phyloP scores from a whole-genome alignment of 257 asterid species.

The Avicennia marina region DNA sequence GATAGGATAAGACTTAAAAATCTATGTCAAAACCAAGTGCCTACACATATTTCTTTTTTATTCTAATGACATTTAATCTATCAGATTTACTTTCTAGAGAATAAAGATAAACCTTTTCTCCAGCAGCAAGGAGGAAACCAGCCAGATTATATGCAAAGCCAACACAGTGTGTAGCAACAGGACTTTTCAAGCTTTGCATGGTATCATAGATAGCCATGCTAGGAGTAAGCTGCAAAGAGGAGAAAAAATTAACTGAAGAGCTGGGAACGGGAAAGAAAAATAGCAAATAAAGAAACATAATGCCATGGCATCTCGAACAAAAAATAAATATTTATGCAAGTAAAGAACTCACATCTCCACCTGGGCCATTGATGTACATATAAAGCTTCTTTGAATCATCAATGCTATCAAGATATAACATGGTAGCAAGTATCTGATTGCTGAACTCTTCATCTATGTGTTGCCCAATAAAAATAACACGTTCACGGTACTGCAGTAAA shows the following conservation, averaged over 20 bases:
- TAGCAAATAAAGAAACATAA: neutral
- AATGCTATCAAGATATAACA: conserved; percentile 89
- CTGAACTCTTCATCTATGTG: conserved; percentile 82
- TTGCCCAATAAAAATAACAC: conserved; percentile 77
- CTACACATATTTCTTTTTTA: too few relatives aligned
- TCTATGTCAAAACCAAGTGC: too few relatives aligned
- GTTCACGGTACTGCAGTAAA: conserved; percentile 80
- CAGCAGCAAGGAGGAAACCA: conserved; percentile 90
- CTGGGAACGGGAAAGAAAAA: neutral
- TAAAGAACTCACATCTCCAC: conserved; percentile 86
- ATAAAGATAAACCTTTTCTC: conserved; percentile 64
- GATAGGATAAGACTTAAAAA: too few relatives aligned
- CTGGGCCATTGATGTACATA: conserved; percentile 79
- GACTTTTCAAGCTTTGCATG: conserved; percentile 83
- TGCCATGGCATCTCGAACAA: neutral
- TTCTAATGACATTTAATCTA: too few relatives aligned
- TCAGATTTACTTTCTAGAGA: neutral
- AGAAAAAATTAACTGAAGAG: neutral
- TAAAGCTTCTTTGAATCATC: conserved; percentile 62
- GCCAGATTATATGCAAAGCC: conserved; percentile 76
- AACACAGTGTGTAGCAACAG: conserved; percentile 81
- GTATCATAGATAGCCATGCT: conserved; percentile 91
- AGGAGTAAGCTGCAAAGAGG: conserved; percentile 75
- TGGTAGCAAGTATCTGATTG: conserved; percentile 84
- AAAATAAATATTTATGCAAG: neutral